phyloP scores from a whole-genome alignment of 805 yeast species.

The Hanseniaspora nectarophila region DNA sequence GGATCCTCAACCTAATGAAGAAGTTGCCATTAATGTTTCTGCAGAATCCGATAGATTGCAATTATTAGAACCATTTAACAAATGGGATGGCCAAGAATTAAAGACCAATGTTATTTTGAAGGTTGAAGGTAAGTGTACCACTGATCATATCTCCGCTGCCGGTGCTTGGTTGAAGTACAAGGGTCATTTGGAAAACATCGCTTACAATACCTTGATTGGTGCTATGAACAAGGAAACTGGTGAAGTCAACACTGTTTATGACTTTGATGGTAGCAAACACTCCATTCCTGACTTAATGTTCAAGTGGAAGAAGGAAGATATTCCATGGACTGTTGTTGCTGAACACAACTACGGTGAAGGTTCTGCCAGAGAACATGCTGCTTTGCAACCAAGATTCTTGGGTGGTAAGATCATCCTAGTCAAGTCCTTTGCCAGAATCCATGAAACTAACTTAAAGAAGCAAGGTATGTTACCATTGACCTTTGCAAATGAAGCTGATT shows the following conservation, averaged over 20 bases:
- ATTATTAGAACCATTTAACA: slow-evolving; percentile 71
- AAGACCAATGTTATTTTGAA: slow-evolving; percentile 65
- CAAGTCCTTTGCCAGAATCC: slow-evolving; percentile 95
- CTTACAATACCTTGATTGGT: slow-evolving; percentile 89
- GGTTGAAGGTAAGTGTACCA: slow-evolving; percentile 96
- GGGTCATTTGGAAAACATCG: slow-evolving; percentile 92
- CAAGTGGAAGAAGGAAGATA: slow-evolving; percentile 74
- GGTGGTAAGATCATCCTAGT: slow-evolving; percentile 84
- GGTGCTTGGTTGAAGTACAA: slow-evolving; percentile 98
- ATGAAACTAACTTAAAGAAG: slow-evolving; percentile 93
- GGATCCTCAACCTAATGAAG: slow-evolving; percentile 54
- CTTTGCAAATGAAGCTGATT: slow-evolving; percentile 80
- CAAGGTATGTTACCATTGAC: slow-evolving; percentile 96
- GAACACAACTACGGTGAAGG: slow-evolving; percentile 99
- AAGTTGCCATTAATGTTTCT: slow-evolving; percentile 54
- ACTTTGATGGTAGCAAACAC: slow-evolving; percentile 62
- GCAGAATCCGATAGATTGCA: slow-evolving; percentile 89
- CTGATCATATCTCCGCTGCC: slow-evolving; percentile 97
- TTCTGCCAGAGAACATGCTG: slow-evolving; percentile 98
- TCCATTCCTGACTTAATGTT: slow-evolving; percentile 94
- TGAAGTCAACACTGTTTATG: slow-evolving; percentile 82
- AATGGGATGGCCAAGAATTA: slow-evolving; percentile 81
- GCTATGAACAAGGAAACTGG: slow-evolving; percentile 96
- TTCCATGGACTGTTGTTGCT: slow-evolving; percentile 92
- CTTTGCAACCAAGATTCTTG: slow-evolving; percentile 83